Evolutionary conservation across 1,284 basidiomycete species (phyloP).

Genomic region (Thecaphora thlaspeos): DNA sequence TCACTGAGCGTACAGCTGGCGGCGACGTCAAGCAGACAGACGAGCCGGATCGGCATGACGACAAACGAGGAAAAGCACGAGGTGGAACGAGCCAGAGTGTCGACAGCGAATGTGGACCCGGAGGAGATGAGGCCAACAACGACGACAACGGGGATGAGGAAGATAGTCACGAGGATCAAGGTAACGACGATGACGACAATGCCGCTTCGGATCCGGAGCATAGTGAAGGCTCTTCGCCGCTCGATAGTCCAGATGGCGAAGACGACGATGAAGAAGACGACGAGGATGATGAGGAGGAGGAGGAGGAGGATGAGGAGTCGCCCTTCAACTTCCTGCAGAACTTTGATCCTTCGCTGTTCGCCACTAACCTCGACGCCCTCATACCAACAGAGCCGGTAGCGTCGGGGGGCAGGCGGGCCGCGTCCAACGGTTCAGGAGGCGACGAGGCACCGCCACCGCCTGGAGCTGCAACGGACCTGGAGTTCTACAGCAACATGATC

Average conservation of each 20-base stretch:
- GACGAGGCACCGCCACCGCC: constrained; percentile 4
- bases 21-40: no score
- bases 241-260: constrained; percentile 6
- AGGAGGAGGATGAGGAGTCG: constrained; percentile 7
- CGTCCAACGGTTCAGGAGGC: not conserved
- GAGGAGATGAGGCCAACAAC: no score
- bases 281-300: constrained; percentile 22
- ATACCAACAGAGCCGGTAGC: not conserved
- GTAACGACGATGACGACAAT: constrained; percentile 7
- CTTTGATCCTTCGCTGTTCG: constrained; percentile 19
- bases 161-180: constrained; percentile 2
- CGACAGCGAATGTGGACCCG: no score
- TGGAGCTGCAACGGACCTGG: constrained; percentile 18
- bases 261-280: constrained; percentile 7
- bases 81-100: no score
- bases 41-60: no score
- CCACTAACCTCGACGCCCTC: constrained; percentile 1
- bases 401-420: not conserved
- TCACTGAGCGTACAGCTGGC: no score
- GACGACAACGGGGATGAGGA: no score
- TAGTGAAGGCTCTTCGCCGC: constrained; percentile 1
- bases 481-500: constrained; percentile 46
- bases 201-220: constrained; percentile 13
- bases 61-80: no score
- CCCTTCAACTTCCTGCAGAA: constrained; percentile 26